A percentile compares a stretch with the other conserved stretches of the same genome.
phyloP scores from a whole-genome alignment of 1,139 yeast species.

The Yamadazyma siamensis region DNA sequence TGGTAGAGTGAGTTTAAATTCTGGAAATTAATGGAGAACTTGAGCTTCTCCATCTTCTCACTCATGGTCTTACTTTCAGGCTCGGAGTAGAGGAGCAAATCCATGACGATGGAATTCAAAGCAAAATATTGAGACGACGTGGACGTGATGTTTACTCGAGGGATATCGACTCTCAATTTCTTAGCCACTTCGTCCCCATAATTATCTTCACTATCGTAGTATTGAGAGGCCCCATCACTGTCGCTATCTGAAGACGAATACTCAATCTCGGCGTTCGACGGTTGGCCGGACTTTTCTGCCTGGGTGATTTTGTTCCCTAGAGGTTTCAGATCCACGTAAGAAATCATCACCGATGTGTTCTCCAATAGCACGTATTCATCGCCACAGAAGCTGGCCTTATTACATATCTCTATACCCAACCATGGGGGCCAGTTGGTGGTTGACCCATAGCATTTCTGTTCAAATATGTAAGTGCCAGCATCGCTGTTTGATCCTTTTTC shows the following conservation, averaged over 20 bases:
- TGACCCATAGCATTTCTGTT: slow-evolving; percentile 34
- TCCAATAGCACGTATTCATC: slow-evolving; percentile 35
- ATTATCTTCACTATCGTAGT: slow-evolving; percentile 9
- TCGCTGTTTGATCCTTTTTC: slow-evolving; percentile 23
- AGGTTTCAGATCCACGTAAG: slow-evolving; percentile 31
- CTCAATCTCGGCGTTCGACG: slow-evolving; percentile 9
- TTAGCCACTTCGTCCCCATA: slow-evolving; percentile 5
- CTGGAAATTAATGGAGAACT: slow-evolving; percentile 42
- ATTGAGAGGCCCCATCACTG: slow-evolving; percentile 2
- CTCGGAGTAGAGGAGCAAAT: slow-evolving; percentile 39
- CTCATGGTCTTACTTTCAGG: slow-evolving; percentile 35
- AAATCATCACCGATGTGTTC: slow-evolving; percentile 35
- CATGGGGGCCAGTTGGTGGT: slow-evolving; percentile 45
- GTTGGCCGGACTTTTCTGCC: background rate
- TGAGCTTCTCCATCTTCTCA: slow-evolving; percentile 38
- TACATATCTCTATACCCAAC: slow-evolving; percentile 44
- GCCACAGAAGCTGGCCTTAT: slow-evolving; percentile 35
- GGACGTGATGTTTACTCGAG: slow-evolving; percentile 36
- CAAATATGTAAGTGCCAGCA: slow-evolving; percentile 19
- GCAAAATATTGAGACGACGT: slow-evolving; percentile 44
- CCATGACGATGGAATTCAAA: slow-evolving; percentile 32
- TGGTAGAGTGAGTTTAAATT: slow-evolving; percentile 29
- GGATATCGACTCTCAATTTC: slow-evolving; percentile 36
- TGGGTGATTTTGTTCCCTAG: slow-evolving; percentile 16
- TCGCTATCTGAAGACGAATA: slow-evolving; percentile 7